Base-by-base conservation (phyloP, 805 yeast genomes). In the Ogataea trehaloabstinens region DNA sequence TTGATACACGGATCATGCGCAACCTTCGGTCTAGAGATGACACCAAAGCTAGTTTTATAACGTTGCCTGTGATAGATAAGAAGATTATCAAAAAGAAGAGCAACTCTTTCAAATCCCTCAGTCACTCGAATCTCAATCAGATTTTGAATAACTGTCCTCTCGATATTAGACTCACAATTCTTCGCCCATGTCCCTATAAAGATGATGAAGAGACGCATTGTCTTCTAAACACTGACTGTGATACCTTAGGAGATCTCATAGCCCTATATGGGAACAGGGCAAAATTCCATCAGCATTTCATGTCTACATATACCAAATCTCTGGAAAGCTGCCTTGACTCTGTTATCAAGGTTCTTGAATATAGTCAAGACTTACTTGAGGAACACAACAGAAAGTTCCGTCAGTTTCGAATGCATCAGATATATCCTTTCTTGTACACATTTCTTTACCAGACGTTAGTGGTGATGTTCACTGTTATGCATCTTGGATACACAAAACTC, bases 371-470 rank as follows among this genome's bases (percentile, higher is more conserved):
- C 19, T 61, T 74, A 28, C 53, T 66, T 5, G 55, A 58, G 16
- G 41, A 51, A 6, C 64, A 71, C 39, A 44, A 57, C 16, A 54
- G 55, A 58, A 35, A 66, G 57, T 53, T 59, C 54, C 40, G 44
- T 3, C 45, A 41, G 8, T 49, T 58, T 8, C 41, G 44, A 17
- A 56, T 73, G 64, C 62, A 58, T 63, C 46, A 56, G 48, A 27
- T 60, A 29, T 71, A 66, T 43, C 80, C 78, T 13, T 72, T 72
- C 41, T 64, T 72, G 37, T 71, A 70, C 46, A 64, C 74, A 2
- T 74, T 72, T 37, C 56, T 73, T 8, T 73, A 73, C 51, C 80
- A 74, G 49, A 76, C 78, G 2, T 60, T 74, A 35, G 70, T 75
- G 38, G 77, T 74, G 17, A 63, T 70, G 17, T 74, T 68, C 56